A percentile compares a stretch with the other conserved stretches of the same genome.
Evolutionary conservation across 2,329 filamentous ascomycete genomes (phyloP).

Genomic region (Aureobasidium uvarum): DNA sequence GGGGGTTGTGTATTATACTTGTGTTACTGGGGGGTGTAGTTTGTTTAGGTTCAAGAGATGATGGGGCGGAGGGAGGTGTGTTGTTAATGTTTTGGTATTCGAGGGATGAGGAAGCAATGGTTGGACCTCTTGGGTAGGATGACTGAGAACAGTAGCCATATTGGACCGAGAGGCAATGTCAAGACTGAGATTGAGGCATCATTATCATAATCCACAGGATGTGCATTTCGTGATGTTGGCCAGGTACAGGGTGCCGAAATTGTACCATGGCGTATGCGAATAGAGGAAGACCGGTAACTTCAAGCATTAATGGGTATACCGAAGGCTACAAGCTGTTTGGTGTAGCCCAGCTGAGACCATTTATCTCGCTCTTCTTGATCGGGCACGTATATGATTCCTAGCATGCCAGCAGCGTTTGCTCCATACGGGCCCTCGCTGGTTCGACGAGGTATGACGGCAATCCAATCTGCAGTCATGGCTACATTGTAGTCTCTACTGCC

Average conservation of each 20-base stretch:
- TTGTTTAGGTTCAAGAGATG: neutral
- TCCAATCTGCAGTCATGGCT: constrained; percentile 37
- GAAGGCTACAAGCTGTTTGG: constrained; percentile 19
- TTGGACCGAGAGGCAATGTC: neutral
- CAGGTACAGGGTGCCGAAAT: too few relatives aligned
- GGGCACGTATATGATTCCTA: constrained; percentile 36
- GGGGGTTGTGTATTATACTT: neutral
- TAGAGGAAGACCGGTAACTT: too few relatives aligned
- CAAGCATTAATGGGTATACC: constrained; percentile 23
- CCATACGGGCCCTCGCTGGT: constrained; percentile 33
- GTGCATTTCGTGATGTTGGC: neutral
- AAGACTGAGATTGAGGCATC: neutral
- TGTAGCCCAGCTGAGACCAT: constrained; percentile 24
- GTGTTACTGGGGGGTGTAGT: neutral
- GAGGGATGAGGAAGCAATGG: neutral
- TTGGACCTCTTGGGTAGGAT: too few relatives aligned
- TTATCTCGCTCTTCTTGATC: constrained; percentile 17
- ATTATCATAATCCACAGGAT: too few relatives aligned
- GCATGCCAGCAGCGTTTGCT: constrained; percentile 41
- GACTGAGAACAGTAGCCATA: neutral
- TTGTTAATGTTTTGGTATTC: neutral
- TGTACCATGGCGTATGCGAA: too few relatives aligned
- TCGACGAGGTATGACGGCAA: constrained; percentile 39
- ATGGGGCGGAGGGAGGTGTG: neutral
- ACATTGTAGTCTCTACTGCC: constrained; percentile 39